Evolutionary conservation across 129 eudicot species (phyloP).

Genomic region (Artemisia argyi): DNA sequence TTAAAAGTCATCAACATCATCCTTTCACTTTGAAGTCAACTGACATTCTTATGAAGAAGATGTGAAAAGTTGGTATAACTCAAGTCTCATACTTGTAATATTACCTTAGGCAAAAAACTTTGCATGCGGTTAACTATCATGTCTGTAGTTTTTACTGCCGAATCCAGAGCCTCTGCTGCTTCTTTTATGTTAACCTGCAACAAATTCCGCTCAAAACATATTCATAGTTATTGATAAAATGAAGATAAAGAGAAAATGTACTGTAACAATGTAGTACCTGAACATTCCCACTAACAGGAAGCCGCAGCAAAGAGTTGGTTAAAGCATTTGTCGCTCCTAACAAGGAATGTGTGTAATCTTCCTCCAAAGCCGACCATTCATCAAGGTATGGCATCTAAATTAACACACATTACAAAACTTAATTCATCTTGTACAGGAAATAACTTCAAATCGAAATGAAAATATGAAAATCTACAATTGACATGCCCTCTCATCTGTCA

Average conservation of each 20-base stretch:
- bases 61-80: slow-evolving; percentile 9
- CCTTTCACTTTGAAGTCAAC: neutral
- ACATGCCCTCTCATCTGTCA: no score
- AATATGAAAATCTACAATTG: no score
- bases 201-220: neutral
- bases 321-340: slow-evolving; percentile 52
- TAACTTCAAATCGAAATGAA: neutral
- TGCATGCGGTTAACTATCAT: slow-evolving; percentile 47
- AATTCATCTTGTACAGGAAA: neutral
- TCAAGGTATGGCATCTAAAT: slow-evolving; percentile 72
- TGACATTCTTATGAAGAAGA: neutral
- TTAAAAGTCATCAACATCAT: neutral
- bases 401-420: neutral
- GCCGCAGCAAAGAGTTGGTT: slow-evolving; percentile 55
- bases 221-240: neutral
- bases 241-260: slow-evolving; percentile 1
- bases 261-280: slow-evolving; percentile 42
- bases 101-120: slow-evolving; percentile 58
- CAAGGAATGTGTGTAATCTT: slow-evolving; percentile 60
- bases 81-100: slow-evolving; percentile 1
- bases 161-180: slow-evolving; percentile 52
- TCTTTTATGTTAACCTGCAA: slow-evolving; percentile 62
- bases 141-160: slow-evolving; percentile 58
- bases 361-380: slow-evolving; percentile 73
- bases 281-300: slow-evolving; percentile 67